Conservation (phyloP, 2,329 filamentous ascomycete species). For the Aspergillus fructus region DNA sequence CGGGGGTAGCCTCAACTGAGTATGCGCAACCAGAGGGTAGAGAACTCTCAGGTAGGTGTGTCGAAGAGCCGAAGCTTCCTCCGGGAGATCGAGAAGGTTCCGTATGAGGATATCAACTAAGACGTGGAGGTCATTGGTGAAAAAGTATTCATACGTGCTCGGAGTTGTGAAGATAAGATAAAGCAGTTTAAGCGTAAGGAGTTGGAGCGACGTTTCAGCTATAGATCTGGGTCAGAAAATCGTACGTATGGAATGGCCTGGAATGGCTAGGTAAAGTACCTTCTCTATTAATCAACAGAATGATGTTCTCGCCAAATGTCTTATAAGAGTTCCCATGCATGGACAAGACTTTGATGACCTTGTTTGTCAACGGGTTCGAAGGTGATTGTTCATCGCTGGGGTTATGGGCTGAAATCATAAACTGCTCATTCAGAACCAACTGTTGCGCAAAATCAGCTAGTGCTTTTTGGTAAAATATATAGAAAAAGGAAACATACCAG, state of each 20-base stretch:
- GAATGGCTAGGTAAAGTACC: slow-evolving; percentile 41
- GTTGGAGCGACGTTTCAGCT: slow-evolving; percentile 85
- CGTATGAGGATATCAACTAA: slow-evolving; percentile 94
- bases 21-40: slow-evolving; percentile 86
- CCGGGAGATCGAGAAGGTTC: slow-evolving; percentile 91
- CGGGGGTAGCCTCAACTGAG: slow-evolving; percentile 79
- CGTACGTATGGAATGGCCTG: not conserved
- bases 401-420: slow-evolving; percentile 76
- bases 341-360: slow-evolving; percentile 87
- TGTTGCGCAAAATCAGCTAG: slow-evolving; percentile 40
- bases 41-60: slow-evolving; percentile 95
- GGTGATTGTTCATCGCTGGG: slow-evolving; percentile 39
- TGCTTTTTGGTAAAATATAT: not conserved
- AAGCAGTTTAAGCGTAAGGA: slow-evolving; percentile 93
- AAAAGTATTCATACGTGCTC: slow-evolving; percentile 95
- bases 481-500: slow-evolving; percentile 59
- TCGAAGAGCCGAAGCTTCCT: slow-evolving; percentile 69
- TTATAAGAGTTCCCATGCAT: slow-evolving; percentile 77
- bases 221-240: slow-evolving; percentile 15
- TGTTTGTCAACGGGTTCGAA: slow-evolving; percentile 71
- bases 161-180: slow-evolving; percentile 93
- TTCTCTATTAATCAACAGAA: slow-evolving; percentile 90
- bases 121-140: slow-evolving; percentile 93
- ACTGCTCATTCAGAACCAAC: slow-evolving; percentile 97
- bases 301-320: slow-evolving; percentile 97